These are phyloP conservation scores for Musa acuminata DNA, from an alignment of 176 grass and related monocot genomes.

Conservation along the genomic window DNA sequence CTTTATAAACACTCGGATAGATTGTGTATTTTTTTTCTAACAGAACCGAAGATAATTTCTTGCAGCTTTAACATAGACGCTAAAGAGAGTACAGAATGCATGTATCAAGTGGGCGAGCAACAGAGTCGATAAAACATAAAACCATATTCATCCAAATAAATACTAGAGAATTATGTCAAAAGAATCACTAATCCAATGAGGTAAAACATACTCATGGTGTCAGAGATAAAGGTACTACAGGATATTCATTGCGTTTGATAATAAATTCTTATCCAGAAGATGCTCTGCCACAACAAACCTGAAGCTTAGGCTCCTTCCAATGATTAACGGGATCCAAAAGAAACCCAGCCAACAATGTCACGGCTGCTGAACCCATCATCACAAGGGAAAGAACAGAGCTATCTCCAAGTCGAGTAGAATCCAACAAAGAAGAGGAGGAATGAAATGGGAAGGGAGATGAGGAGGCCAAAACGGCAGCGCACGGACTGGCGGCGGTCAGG, in stretches of 20 bases:
- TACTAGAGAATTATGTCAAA: too few species aligned
- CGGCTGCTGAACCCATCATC: neutral
- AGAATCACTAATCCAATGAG: too few species aligned
- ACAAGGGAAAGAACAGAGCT: neutral
- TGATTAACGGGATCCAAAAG: neutral
- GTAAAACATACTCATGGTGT: too few species aligned
- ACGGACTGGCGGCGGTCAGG: neutral
- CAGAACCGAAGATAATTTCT: too few species aligned
- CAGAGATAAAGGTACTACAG: too few species aligned
- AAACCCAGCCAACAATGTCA: neutral
- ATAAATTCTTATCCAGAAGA: neutral
- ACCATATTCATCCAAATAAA: too few species aligned
- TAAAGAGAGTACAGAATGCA: too few species aligned
- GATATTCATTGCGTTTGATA: neutral
- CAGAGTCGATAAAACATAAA: too few species aligned
- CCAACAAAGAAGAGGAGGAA: neutral
- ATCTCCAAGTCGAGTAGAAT: neutral
- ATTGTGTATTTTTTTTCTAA: too few species aligned
- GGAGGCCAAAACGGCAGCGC: neutral
- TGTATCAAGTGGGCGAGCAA: too few species aligned
- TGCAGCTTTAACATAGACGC: too few species aligned
- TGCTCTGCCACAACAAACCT: neutral
- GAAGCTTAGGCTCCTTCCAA: neutral
- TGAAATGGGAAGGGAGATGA: neutral
- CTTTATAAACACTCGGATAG: too few species aligned